These are phyloP conservation scores for Penstemon davidsonii DNA, from an alignment of 257 asterid species.

Conservation along the genomic window DNA sequence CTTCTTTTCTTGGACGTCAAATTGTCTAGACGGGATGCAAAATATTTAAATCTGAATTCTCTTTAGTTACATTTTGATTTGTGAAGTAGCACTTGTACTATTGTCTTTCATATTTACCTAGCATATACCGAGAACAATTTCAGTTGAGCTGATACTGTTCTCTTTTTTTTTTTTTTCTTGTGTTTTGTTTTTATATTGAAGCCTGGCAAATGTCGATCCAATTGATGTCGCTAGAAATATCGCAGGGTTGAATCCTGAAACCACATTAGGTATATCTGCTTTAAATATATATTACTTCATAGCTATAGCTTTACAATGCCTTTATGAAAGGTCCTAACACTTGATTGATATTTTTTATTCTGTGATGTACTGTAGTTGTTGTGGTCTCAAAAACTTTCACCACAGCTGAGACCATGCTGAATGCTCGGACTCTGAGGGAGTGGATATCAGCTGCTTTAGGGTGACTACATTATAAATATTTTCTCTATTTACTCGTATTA, in stretches of 20 bases:
- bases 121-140: slow-evolving; percentile 18
- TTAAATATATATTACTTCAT: slow-evolving; percentile 14
- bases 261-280: slow-evolving; percentile 72
- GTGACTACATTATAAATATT: slow-evolving; percentile 41
- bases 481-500: slow-evolving; percentile 17
- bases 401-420: slow-evolving; percentile 98
- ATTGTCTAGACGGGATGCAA: not conserved
- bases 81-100: slow-evolving; percentile 13
- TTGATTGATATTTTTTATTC: slow-evolving; percentile 20
- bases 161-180: not conserved
- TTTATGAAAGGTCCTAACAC: not conserved
- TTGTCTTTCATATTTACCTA: slow-evolving; percentile 12
- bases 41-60: slow-evolving; percentile 13
- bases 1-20: not conserved
- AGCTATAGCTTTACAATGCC: slow-evolving; percentile 1
- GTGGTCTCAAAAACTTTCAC: slow-evolving; percentile 98
- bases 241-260: slow-evolving; percentile 87
- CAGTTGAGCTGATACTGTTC: slow-evolving; percentile 5
- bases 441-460: slow-evolving; percentile 95
- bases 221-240: slow-evolving; percentile 87
- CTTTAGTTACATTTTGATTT: slow-evolving; percentile 13
- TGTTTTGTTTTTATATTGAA: slow-evolving; percentile 36
- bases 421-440: slow-evolving; percentile 94
- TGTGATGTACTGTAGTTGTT: slow-evolving; percentile 58
- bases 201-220: slow-evolving; percentile 99